A percentile compares a stretch with the other conserved stretches of the same genome.
Evolutionary conservation across 495 filamentous ascomycete genomes (phyloP).

Genomic region (Penicillium bialowiezense): DNA sequence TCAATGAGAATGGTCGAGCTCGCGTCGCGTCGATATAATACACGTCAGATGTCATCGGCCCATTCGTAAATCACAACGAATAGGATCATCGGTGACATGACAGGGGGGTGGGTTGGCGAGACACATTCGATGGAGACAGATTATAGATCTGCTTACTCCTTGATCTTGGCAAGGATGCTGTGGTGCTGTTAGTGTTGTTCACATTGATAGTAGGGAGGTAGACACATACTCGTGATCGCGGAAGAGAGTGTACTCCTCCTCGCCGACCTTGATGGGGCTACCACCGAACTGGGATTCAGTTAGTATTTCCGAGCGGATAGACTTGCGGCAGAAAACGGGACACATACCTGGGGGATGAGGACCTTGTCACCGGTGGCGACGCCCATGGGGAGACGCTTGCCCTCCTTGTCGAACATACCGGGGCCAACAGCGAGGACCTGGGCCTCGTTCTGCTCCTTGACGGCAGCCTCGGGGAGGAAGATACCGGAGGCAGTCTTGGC

Average conservation of each 20-base stretch:
- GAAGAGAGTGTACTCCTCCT: slow-evolving; percentile 95
- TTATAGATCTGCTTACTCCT: slow-evolving; percentile 56
- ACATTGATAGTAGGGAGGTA: not conserved
- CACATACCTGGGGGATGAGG: slow-evolving; percentile 89
- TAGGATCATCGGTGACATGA: not conserved
- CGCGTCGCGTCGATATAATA: slow-evolving; percentile 42
- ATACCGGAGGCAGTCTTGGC: slow-evolving; percentile 93
- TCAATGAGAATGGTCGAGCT: slow-evolving; percentile 30
- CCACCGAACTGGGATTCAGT: slow-evolving; percentile 79
- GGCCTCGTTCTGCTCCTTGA: slow-evolving; percentile 98
- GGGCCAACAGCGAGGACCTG: slow-evolving; percentile 94
- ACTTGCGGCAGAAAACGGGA: slow-evolving; percentile 6
- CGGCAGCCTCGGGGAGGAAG: slow-evolving; percentile 93
- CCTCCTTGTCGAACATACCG: slow-evolving; percentile 79
- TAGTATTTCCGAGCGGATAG: too few species aligned
- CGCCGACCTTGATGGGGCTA: slow-evolving; percentile 92
- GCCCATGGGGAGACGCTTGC: slow-evolving; percentile 77
- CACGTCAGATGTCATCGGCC: slow-evolving; percentile 20
- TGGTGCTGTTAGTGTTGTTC: slow-evolving; percentile 21
- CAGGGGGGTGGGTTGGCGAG: slow-evolving; percentile 12
- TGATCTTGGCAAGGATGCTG: slow-evolving; percentile 86
- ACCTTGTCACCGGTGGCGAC: slow-evolving; percentile 86
- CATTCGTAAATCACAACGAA: slow-evolving; percentile 14
- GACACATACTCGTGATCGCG: slow-evolving; percentile 87
- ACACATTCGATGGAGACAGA: slow-evolving; percentile 16